Conservation (phyloP, 164 flowering plant genomes). For the Stephania japonica region DNA sequence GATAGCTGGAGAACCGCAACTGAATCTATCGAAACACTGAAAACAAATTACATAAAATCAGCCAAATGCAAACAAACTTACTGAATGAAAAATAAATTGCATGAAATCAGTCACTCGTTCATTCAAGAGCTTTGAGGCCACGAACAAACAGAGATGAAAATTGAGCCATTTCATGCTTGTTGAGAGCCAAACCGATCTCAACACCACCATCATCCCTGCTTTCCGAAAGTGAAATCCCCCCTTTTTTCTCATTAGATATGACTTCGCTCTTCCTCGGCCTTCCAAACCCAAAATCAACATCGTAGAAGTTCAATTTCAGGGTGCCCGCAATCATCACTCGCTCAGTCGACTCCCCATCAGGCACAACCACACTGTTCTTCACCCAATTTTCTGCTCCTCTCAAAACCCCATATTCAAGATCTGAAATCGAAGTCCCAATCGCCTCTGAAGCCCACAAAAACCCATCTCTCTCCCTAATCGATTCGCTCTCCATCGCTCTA, state of each 20-base stretch:
- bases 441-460: slow-evolving; percentile 20
- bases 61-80: background rate
- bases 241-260: slow-evolving; percentile 27
- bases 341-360: background rate
- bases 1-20: too few species aligned
- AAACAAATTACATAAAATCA: too few species aligned
- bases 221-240: slow-evolving; percentile 33
- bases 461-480: slow-evolving; percentile 26
- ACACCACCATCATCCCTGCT: slow-evolving; percentile 39
- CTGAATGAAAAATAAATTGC: background rate
- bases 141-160: slow-evolving; percentile 23
- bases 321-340: slow-evolving; percentile 37
- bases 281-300: slow-evolving; percentile 62
- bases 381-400: slow-evolving; percentile 23
- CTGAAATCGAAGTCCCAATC: slow-evolving; percentile 20
- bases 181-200: slow-evolving; percentile 37
- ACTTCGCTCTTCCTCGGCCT: slow-evolving; percentile 41
- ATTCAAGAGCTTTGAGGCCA: slow-evolving; percentile 8
- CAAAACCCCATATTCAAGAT: slow-evolving; percentile 13
- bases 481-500: background rate
- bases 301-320: slow-evolving; percentile 34
- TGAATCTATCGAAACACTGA: too few species aligned
- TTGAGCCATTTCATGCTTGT: slow-evolving; percentile 22
- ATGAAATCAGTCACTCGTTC: background rate
- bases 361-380: background rate